These are phyloP conservation scores for Paracamarosporium sp. DNA, from an alignment of 2,329 filamentous ascomycete species.

Conservation along the genomic window DNA sequence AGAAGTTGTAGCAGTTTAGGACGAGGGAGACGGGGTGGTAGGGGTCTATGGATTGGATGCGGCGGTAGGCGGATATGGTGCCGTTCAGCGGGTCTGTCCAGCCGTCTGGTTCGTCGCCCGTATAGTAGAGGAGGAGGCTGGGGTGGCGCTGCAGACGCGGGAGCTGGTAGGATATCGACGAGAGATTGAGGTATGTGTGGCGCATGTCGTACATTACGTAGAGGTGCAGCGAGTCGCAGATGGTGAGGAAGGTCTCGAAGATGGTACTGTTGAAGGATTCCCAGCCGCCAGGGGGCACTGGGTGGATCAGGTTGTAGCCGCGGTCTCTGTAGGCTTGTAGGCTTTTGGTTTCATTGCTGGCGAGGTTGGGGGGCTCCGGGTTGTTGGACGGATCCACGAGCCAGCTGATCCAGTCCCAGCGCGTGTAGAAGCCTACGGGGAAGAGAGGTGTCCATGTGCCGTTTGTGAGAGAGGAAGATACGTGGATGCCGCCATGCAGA, in stretches of 20 bases:
- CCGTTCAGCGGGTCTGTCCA: conserved; percentile 61
- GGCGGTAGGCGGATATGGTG: conserved; percentile 51
- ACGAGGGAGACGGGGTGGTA: conserved; percentile 67
- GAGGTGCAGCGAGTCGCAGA: conserved; percentile 52
- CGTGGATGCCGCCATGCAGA: conserved; percentile 53
- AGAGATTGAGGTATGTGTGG: conserved; percentile 49
- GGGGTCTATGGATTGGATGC: conserved; percentile 60
- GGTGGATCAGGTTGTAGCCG: conserved; percentile 58
- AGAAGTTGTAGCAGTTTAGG: conserved; percentile 68
- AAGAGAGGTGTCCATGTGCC: conserved; percentile 48
- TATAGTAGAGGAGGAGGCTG: conserved; percentile 56
- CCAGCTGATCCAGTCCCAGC: conserved; percentile 44
- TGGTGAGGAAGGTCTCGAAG: conserved; percentile 50
- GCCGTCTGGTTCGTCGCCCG: conserved; percentile 64
- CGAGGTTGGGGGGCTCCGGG: conserved; percentile 7
- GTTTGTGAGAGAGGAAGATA: conserved; percentile 43
- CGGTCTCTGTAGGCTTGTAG: conserved; percentile 48
- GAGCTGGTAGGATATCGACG: conserved; percentile 47
- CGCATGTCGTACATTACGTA: conserved; percentile 59
- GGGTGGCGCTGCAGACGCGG: conserved; percentile 41
- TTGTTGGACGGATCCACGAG: conserved; percentile 23
- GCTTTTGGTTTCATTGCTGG: conserved; percentile 33
- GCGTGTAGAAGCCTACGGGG: conserved; percentile 56
- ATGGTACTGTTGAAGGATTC: conserved; percentile 50
- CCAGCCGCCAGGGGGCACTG: conserved; percentile 49